These are phyloP conservation scores for Pseudevernia furfuracea DNA, from an alignment of 495 filamentous ascomycete species.

Conservation along the genomic window DNA sequence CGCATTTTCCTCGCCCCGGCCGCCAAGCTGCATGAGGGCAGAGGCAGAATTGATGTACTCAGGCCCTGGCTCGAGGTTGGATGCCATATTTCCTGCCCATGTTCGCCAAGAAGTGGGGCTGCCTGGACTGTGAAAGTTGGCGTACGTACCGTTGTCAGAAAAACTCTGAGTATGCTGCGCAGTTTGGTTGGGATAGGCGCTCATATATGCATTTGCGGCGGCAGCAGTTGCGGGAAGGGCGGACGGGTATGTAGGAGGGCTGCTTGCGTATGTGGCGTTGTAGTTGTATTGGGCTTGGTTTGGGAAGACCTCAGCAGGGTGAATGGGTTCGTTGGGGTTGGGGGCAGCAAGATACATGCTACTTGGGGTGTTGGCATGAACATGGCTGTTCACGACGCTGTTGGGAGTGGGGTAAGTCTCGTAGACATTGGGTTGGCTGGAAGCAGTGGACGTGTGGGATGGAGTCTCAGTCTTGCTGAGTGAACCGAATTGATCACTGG, in stretches of 20 bases:
- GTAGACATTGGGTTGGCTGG: constrained; percentile 6
- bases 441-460: constrained; percentile 5
- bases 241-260: constrained; percentile 9
- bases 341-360: constrained; percentile 2
- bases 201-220: constrained; percentile 16
- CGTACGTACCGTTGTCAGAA: neutral
- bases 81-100: constrained; percentile 27
- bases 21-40: constrained; percentile 27
- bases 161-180: constrained; percentile 8
- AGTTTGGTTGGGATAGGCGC: constrained; percentile 15
- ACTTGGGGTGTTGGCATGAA: neutral
- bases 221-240: constrained; percentile 17
- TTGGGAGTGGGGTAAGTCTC: constrained; percentile 5
- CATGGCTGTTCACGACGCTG: neutral
- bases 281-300: constrained; percentile 21
- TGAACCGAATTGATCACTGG: constrained; percentile 10
- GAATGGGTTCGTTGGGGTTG: constrained; percentile 5
- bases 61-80: constrained; percentile 18
- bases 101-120: constrained; percentile 28
- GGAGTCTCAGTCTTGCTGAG: constrained; percentile 5
- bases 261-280: constrained; percentile 14
- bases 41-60: constrained; percentile 28
- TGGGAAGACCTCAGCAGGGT: constrained; percentile 10
- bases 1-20: constrained; percentile 14
- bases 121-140: constrained; percentile 15